Conservation (phyloP, 2,329 filamentous ascomycete genomes). For the Aspergillus texensis region DNA sequence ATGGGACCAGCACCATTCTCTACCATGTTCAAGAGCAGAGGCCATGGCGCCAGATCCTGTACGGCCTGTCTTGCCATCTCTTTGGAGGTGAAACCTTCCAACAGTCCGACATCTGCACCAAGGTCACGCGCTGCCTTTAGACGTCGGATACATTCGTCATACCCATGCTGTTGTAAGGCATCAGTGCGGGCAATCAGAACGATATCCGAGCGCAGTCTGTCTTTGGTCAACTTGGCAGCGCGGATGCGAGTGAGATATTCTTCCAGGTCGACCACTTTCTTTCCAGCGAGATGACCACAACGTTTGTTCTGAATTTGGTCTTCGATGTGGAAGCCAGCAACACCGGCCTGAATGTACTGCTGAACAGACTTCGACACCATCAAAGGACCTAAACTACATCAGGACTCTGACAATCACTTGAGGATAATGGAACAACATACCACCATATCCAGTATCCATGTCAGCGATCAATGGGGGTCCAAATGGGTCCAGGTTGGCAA, state of each 20-base stretch:
- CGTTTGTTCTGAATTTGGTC: constrained; percentile 54
- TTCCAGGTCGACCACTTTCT: constrained; percentile 40
- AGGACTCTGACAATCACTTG: too few relatives aligned
- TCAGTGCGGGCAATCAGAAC: constrained; percentile 49
- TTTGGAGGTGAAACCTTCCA: constrained; percentile 44
- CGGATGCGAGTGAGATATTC: constrained; percentile 40
- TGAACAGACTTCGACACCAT: constrained; percentile 53
- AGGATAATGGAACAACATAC: constrained; percentile 21
- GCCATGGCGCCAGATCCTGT: constrained; percentile 41
- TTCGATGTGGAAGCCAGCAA: constrained; percentile 61
- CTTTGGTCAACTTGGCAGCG: constrained; percentile 38
- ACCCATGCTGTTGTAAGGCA: constrained; percentile 40
- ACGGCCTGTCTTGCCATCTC: constrained; percentile 40
- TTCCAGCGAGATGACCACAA: constrained; percentile 44
- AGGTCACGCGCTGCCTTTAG: constrained; percentile 41
- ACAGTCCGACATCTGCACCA: constrained; percentile 44
- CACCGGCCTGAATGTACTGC: constrained; percentile 54
- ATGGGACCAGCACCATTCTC: constrained; percentile 44
- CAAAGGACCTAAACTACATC: constrained; percentile 36
- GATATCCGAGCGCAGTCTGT: constrained; percentile 42
- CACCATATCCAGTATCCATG: constrained; percentile 58
- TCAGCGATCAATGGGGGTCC: constrained; percentile 61
- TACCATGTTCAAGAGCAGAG: constrained; percentile 48
- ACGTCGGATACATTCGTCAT: constrained; percentile 43
- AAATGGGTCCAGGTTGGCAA: constrained; percentile 59